Percentiles rank a stretch among this genome's conserved stretches.
phyloP scores from a whole-genome alignment of 805 yeast genomes.

The Ogataea salicorniae region DNA sequence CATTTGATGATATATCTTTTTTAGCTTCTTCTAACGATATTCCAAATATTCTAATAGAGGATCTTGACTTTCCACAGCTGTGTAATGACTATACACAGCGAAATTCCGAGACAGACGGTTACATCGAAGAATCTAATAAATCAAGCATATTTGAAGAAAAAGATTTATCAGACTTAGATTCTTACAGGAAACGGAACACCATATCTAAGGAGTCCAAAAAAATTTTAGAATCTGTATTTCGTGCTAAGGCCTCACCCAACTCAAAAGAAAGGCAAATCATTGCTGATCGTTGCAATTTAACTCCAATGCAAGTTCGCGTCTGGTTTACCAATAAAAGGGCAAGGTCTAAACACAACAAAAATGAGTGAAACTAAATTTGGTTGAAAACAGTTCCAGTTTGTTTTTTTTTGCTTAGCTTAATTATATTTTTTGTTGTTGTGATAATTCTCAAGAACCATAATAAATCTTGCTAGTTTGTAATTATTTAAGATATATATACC shows the following conservation, averaged over 20 bases:
- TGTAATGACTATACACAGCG: no score
- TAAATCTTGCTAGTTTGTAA: no score
- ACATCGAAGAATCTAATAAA: background rate
- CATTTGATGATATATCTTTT: no score
- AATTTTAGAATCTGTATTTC: constrained; percentile 6
- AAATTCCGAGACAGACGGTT: background rate
- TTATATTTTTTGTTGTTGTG: no score
- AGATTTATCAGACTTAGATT: background rate
- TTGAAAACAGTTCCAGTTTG: constrained; percentile 6
- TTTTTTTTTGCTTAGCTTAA: constrained; percentile 16
- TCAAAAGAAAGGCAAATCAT: constrained; percentile 8
- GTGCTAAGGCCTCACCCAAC: constrained; percentile 7
- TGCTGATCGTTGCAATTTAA: constrained; percentile 7
- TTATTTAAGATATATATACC: no score
- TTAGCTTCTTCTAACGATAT: no score
- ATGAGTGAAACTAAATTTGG: background rate
- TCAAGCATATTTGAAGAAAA: no score
- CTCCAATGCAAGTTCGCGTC: constrained; percentile 9
- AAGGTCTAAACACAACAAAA: background rate
- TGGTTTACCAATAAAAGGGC: constrained; percentile 17
- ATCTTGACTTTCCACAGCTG: no score
- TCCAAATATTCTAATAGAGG: no score
- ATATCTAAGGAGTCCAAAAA: constrained; percentile 2
- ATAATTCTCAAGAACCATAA: no score
- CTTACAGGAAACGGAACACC: background rate